These are phyloP conservation scores for Aspergillus sp. DNA, from an alignment of 2,329 filamentous ascomycete genomes.

Conservation along the genomic window DNA sequence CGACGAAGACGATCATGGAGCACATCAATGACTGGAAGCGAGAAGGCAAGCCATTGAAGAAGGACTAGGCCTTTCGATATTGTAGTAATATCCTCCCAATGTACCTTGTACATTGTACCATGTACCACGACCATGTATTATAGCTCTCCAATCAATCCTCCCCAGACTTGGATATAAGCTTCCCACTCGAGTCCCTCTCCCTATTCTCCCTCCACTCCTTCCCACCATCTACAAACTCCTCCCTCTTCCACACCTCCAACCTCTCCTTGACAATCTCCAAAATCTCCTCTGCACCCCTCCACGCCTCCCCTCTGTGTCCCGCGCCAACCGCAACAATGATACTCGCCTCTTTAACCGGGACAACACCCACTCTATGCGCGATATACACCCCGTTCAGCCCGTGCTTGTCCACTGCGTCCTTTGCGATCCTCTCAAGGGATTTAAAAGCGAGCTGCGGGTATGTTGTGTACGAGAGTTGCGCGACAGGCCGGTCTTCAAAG, in stretches of 20 bases:
- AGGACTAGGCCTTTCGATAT: constrained; percentile 25
- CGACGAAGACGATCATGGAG: constrained; percentile 78
- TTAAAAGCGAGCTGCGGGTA: constrained; percentile 50
- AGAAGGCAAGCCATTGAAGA: constrained; percentile 57
- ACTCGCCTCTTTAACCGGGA: constrained; percentile 90
- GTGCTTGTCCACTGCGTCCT: constrained; percentile 60
- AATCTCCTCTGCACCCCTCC: constrained; percentile 86
- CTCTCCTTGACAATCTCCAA: constrained; percentile 82
- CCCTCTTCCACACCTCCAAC: constrained; percentile 95
- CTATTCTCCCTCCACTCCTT: constrained; percentile 84
- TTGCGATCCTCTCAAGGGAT: constrained; percentile 44
- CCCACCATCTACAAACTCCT: constrained; percentile 78
- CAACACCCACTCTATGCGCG: constrained; percentile 80
- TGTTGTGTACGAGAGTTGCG: constrained; percentile 50
- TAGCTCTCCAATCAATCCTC: constrained; percentile 12
- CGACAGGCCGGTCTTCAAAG: constrained; percentile 46
- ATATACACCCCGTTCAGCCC: constrained; percentile 74
- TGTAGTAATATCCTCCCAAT: constrained; percentile 35
- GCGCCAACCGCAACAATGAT: constrained; percentile 86
- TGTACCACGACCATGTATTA: constrained; percentile 5
- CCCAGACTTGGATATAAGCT: not conserved
- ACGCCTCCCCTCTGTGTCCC: constrained; percentile 81
- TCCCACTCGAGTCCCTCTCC: constrained; percentile 65
- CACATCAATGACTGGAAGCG: constrained; percentile 81
- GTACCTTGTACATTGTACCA: not conserved